Evolutionary conservation across 1,284 basidiomycete genomes (phyloP), one percentile per base, ranked within the genome.

Genomic region (Boletus subluridellus): DNA sequence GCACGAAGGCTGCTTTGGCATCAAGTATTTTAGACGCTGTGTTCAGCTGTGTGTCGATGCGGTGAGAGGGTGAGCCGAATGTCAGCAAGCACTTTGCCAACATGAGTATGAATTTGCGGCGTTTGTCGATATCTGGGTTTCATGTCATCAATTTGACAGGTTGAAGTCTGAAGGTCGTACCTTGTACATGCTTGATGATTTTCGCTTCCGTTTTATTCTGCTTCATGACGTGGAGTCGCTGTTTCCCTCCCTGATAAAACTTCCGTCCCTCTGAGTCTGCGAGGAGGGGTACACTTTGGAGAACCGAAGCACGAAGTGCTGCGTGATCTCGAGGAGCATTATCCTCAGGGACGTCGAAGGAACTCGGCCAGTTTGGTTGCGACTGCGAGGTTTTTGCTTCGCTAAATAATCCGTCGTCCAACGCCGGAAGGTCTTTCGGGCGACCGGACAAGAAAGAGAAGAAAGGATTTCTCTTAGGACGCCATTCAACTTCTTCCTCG

Each of bases 61-160:
- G 82, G 73, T 95, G 93, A 30, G 91, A 92, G 5, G 92, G 93
- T 24, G 92, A 89, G 24, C 93, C 92, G 69, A 90, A 92, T 4
- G 81, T 78, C 66, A 95, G 81, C 44, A 95, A 78, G 11, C 89
- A 89, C 72, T 89, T 91, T 28, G 90, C 89, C 32, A 95, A 81
- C 66, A 86, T 87, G 59, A 94, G 76, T 30, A 94, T 81, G 73
- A 94, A 94, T 60, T 86, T 83, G 67, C 88, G 84, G 52, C 89
- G 81, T 58, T 85, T 76, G 39, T 80, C 74, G 46, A 88, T 81
- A 44, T 86, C 90, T 90, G 63, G 11, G 55, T 53, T 47, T 48
- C 57, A 46, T 44, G 52, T 46, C 35, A 53, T 57, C 24, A 49
- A 41, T 38, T 9, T 34, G 50, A 12, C 47, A 48, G n/a, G 7